phyloP scores from a whole-genome alignment of 768 basidiomycete species.

The Daedaleopsis nitida region DNA sequence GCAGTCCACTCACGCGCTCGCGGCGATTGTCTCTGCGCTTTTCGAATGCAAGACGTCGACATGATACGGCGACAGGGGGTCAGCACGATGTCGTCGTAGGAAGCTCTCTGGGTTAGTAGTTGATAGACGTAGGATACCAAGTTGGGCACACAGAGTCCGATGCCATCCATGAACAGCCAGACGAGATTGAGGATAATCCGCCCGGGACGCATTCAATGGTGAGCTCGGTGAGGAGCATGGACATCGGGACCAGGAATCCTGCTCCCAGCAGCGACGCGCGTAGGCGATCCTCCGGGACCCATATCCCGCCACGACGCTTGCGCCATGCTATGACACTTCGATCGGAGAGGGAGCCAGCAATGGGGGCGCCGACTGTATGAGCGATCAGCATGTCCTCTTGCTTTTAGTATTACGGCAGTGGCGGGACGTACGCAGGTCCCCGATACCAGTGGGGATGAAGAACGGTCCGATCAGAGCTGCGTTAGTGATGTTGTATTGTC shows the following conservation, averaged over 20 bases:
- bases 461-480: conserved; percentile 59
- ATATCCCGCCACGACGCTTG: conserved; percentile 50
- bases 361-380: conserved; percentile 55
- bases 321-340: conserved; percentile 49
- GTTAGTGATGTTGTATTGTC: conserved; percentile 55
- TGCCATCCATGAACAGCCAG: conserved; percentile 63
- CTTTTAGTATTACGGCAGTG: neutral
- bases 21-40: conserved; percentile 68
- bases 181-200: conserved; percentile 51
- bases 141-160: conserved; percentile 54
- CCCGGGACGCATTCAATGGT: conserved; percentile 53
- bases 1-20: conserved; percentile 43
- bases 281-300: conserved; percentile 73
- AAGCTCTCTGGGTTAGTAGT: no score
- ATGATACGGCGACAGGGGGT: conserved; percentile 56
- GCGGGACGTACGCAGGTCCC: conserved; percentile 52
- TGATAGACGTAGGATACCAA: no score
- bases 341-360: conserved; percentile 64
- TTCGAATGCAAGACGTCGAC: conserved; percentile 61
- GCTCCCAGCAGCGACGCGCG: conserved; percentile 51
- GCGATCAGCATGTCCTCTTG: neutral
- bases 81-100: conserved; percentile 60
- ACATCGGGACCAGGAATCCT: conserved; percentile 52
- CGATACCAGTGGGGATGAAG: conserved; percentile 61
- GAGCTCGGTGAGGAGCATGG: conserved; percentile 51